Evolutionary conservation across 2,329 filamentous ascomycete genomes (phyloP), one percentile per base, ranked within the genome.

Genomic region (Cordyceps cateniannulata): DNA sequence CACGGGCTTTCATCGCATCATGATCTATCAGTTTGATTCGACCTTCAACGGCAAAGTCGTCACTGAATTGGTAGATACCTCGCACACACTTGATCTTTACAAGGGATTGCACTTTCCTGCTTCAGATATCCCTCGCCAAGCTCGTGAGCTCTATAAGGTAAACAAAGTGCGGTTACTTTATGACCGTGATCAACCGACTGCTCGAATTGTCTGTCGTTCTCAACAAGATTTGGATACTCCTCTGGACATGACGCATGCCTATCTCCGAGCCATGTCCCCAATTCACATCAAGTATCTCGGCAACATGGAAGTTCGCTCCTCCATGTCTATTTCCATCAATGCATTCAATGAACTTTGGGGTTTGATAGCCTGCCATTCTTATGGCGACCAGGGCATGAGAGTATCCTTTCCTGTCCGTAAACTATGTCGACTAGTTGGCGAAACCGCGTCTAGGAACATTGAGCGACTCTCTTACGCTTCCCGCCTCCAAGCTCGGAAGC

Each of bases 241-340:
- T 0, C 73, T 96, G 4, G 91, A 96, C 70, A 85, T 96, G 72
- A 95, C 89, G 1, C 89, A 95, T 68, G 83, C 88, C 0, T 95
- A 96, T 69, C 81, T 96, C 1, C 85, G 92, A 59, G 91, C 93
- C 64, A 96, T 96, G 85, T 96, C 91, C 1, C 91, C 92, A 0
- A 93, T 96, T 47, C 91, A 95, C 69, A 73, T 96, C 59, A 96
- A 96, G 69, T 96, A 96, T 67, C 79, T 96, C 3, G 82, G 77
- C 6, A 92, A 96, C 69, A 96, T 96, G 92, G 88, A 87, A 8
- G 91, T 96, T 0, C 85, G 91, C n/a, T 91, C 91, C 0, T 96
- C 91, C 65, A 96, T 96, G 91, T 96, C 91, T 0, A 92, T 96
- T 63, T 96, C 91, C 1, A 90, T 96, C 69, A 95, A 91, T 65